These are phyloP conservation scores for Leucosporidium scottii DNA, from an alignment of 768 basidiomycete genomes.

Conservation along the genomic window DNA sequence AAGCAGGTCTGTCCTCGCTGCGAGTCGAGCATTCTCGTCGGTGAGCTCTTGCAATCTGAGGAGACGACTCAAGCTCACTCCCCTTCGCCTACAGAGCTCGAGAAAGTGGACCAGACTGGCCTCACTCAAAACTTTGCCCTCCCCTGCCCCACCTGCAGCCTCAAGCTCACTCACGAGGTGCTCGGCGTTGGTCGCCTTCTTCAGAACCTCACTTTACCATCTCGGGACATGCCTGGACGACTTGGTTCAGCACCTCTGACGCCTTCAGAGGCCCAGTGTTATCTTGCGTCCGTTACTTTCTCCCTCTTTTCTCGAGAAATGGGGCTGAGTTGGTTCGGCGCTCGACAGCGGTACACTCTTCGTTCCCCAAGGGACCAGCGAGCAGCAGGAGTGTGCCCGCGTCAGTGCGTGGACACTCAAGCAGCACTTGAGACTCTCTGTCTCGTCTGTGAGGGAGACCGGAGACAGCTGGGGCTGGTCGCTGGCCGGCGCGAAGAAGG, in stretches of 20 bases:
- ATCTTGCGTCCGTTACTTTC: not conserved
- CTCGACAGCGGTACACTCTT: not conserved
- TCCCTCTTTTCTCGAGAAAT: not conserved
- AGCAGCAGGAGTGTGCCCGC: not conserved
- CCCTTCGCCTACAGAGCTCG: not conserved
- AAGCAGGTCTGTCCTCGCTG: not conserved
- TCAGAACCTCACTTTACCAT: not conserved
- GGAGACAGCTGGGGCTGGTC: not conserved
- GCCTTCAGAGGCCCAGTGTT: not conserved
- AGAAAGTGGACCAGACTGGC: not conserved
- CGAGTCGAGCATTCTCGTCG: not conserved
- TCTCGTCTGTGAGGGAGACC: not conserved
- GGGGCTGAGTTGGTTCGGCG: not conserved
- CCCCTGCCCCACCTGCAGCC: not conserved
- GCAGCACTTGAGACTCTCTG: not conserved
- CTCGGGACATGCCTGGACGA: not conserved
- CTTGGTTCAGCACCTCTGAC: not conserved
- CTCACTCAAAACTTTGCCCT: not conserved
- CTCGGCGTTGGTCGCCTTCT: not conserved
- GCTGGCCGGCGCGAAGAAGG: not conserved
- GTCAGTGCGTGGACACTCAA: not conserved
- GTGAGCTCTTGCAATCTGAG: not conserved
- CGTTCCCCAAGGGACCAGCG: not conserved
- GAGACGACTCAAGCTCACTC: too few relatives aligned
- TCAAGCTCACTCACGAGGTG: not conserved